Base-by-base conservation (phyloP, 2,329 filamentous ascomycete species). In the Penicillium polonicum region DNA sequence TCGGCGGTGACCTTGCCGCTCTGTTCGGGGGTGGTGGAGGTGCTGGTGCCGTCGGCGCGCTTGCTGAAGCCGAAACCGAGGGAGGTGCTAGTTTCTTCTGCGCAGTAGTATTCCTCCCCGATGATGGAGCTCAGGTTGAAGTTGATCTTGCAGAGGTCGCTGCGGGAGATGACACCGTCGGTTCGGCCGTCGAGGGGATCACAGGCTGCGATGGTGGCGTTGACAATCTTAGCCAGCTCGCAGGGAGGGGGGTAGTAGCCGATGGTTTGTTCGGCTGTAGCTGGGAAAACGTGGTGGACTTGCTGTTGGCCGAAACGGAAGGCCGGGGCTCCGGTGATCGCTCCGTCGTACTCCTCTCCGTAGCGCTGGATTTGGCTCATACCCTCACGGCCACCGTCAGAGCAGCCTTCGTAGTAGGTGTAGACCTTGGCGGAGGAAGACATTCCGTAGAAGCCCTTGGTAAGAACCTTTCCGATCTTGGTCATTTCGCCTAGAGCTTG, bases 401-500 rank as follows among this genome's bases (percentile, higher is more conserved):
- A 83, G 68, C 82, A 84, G 3, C 80, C 82, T 60, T 82, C 76
- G 62, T 80, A 84, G 70, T 83, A 84, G 5, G 80, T 71, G 53
- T 73, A 73, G 48, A 73, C 19, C 58, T 70, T 73, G 25, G 59
- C 49, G 38, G 54, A 54, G 36, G 58, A 51, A n/a, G 61, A 56
- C 46, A 67, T 51, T 39, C 67, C 70, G 65, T 78, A 81, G 65
- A 81, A 74, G 10, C 72, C 73, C 36, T 70, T 71, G 5, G 79
- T 74, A 31, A 80, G 71, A 44, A 72, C 68, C 64, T 81, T 80
- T 21, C 78, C 79, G 12, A 82, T 66, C 9, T 69, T 62, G 10
- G 78, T 81, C 74, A 83, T 77, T 67, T 85, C 83, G 44, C 78
- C 78, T 1, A 83, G 70, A 0, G 78, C 82, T 60, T 79, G 73